These are phyloP conservation scores for Suzukiozyma palmioleophila DNA, from an alignment of 1,139 yeast genomes.

Conservation along the genomic window DNA sequence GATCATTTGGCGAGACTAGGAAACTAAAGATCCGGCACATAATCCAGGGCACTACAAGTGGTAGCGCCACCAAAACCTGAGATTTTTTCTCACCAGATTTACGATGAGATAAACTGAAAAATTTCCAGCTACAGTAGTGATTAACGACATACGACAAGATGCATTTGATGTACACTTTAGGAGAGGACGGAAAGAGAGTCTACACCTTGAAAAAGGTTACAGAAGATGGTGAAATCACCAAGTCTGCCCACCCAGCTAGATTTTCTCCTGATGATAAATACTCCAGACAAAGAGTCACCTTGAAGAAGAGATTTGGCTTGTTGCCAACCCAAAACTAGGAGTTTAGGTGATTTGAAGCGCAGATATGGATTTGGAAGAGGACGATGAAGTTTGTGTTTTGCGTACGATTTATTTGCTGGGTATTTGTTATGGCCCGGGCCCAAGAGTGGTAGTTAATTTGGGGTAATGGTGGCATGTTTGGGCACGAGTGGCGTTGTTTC, in stretches of 20 bases:
- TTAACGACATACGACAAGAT: conserved; percentile 32
- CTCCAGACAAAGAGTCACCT: conserved; percentile 97
- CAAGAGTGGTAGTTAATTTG: not conserved
- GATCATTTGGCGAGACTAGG: not conserved
- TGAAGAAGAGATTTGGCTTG: conserved; percentile 89
- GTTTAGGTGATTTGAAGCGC: conserved; percentile 9
- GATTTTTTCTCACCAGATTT: too few species aligned
- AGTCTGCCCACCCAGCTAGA: conserved; percentile 99
- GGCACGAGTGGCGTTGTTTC: too few species aligned
- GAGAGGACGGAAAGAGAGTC: conserved; percentile 90
- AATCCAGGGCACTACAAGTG: not conserved
- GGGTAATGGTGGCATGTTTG: too few species aligned
- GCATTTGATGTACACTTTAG: conserved; percentile 99
- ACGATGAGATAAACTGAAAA: not conserved
- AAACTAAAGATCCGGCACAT: too few species aligned
- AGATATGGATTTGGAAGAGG: not conserved
- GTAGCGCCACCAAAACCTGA: not conserved
- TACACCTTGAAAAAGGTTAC: conserved; percentile 86
- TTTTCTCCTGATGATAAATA: conserved; percentile 99
- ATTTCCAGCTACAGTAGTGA: not conserved
- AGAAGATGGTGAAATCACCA: conserved; percentile 88
- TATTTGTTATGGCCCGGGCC: too few species aligned
- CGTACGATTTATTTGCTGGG: too few species aligned
- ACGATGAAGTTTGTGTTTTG: not conserved
- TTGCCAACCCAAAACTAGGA: conserved; percentile 73